These are phyloP conservation scores for Thelephora aurantiotincta DNA, from an alignment of 768 basidiomycete genomes.

Conservation along the genomic window DNA sequence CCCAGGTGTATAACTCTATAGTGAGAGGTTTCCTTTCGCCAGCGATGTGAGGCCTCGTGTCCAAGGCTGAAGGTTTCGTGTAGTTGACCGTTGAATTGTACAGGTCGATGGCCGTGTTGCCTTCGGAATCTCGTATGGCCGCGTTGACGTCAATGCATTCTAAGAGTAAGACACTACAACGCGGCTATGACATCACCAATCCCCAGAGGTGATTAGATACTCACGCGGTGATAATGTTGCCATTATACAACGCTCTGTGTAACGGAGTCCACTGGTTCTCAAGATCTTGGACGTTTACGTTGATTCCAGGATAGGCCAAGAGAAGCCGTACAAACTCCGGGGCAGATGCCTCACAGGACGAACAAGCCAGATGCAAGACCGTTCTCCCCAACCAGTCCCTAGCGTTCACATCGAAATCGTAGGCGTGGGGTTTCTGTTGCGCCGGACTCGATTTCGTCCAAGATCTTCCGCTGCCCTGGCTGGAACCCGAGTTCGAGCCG, in stretches of 20 bases:
- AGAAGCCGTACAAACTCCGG: constrained; percentile 69
- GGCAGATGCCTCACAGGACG: constrained; percentile 41
- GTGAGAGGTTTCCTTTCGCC: constrained; percentile 12
- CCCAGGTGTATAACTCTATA: constrained; percentile 77
- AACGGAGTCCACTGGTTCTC: constrained; percentile 90
- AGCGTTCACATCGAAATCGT: constrained; percentile 48
- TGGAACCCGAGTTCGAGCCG: constrained; percentile 16
- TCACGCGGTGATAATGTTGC: constrained; percentile 59
- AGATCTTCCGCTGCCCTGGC: constrained; percentile 40
- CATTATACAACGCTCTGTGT: constrained; percentile 74
- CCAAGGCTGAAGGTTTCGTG: constrained; percentile 37
- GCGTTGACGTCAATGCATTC: constrained; percentile 62
- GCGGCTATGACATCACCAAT: constrained; percentile 9
- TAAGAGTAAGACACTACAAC: constrained; percentile 54
- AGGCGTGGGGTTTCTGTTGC: constrained; percentile 9
- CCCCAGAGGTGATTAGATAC: constrained; percentile 14
- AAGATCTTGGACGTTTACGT: constrained; percentile 65
- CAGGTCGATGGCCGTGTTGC: constrained; percentile 83
- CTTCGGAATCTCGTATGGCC: constrained; percentile 69
- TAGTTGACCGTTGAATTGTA: constrained; percentile 82
- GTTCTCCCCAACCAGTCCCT: constrained; percentile 61
- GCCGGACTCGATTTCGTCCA: constrained; percentile 37
- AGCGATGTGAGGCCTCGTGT: constrained; percentile 7
- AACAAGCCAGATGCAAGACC: constrained; percentile 71
- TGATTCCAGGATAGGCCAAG: constrained; percentile 59